Conservation (phyloP, 2,329 filamentous ascomycete genomes). For the Xylaria sp. region DNA sequence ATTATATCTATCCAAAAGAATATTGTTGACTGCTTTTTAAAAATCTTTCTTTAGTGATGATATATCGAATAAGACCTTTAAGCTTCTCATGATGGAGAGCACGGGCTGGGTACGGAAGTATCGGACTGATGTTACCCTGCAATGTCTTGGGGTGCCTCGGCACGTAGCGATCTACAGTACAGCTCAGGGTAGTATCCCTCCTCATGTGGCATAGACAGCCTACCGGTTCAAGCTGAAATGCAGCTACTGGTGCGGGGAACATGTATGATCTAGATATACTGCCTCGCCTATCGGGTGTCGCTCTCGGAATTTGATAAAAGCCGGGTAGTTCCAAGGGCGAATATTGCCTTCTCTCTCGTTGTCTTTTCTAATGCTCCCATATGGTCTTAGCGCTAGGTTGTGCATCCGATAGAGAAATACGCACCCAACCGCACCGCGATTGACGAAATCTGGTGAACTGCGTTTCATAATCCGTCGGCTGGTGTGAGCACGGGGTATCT, state of each 20-base stretch:
- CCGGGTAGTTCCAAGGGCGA: background rate
- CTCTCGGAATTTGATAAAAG: slow-evolving; percentile 7
- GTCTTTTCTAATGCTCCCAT: too few species aligned
- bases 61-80: background rate
- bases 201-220: too few species aligned
- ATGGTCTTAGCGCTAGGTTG: background rate
- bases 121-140: background rate
- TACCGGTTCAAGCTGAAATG: slow-evolving; percentile 1
- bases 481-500: too few species aligned
- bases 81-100: background rate
- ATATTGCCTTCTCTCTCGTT: background rate
- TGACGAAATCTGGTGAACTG: too few species aligned
- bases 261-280: background rate
- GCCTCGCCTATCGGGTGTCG: background rate
- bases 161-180: background rate
- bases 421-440: too few species aligned
- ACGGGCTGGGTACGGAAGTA: background rate
- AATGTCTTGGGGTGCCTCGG: background rate
- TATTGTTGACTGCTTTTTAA: background rate
- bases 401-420: background rate
- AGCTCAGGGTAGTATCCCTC: background rate
- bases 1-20: background rate
- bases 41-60: background rate
- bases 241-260: slow-evolving; percentile 3
- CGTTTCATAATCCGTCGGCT: too few species aligned